Evolutionary conservation across 2,329 filamentous ascomycete species (phyloP).

Genomic region (Colletotrichum sp.): DNA sequence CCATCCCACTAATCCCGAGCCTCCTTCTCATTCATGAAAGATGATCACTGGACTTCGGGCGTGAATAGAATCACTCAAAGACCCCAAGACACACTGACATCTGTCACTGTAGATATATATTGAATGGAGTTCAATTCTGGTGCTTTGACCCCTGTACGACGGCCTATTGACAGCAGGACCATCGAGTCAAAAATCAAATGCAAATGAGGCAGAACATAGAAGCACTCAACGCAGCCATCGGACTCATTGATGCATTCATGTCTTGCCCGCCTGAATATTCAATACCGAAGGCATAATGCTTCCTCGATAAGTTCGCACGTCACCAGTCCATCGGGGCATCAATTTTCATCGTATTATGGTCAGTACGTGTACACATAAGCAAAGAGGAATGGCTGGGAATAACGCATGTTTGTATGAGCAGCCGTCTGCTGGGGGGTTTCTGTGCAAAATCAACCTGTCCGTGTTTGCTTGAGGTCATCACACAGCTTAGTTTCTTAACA

Average conservation of each 20-base stretch:
- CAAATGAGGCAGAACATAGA: not conserved
- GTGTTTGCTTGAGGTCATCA: too few species aligned
- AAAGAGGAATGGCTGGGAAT: too few species aligned
- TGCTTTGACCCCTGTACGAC: not conserved
- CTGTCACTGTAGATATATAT: not conserved
- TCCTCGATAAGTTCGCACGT: accelerated
- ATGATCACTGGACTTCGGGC: not conserved
- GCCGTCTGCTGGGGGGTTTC: too few species aligned
- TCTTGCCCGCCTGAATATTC: not conserved
- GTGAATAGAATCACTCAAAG: not conserved
- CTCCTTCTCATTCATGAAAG: too few species aligned
- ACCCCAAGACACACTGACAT: accelerated
- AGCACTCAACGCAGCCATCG: not conserved
- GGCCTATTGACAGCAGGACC: not conserved
- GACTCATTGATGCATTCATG: accelerated
- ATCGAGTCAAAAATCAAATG: not conserved
- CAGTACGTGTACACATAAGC: too few species aligned
- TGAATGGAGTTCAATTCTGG: accelerated
- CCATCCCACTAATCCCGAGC: too few species aligned
- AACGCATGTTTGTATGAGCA: too few species aligned
- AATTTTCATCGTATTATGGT: accelerated
- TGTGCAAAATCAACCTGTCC: too few species aligned
- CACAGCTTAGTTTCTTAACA: too few species aligned
- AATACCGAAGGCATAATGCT: accelerated
- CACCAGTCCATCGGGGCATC: accelerated